These are phyloP conservation scores for Lablab purpureus DNA, from an alignment of 306 rosid genomes.

Conservation along the genomic window DNA sequence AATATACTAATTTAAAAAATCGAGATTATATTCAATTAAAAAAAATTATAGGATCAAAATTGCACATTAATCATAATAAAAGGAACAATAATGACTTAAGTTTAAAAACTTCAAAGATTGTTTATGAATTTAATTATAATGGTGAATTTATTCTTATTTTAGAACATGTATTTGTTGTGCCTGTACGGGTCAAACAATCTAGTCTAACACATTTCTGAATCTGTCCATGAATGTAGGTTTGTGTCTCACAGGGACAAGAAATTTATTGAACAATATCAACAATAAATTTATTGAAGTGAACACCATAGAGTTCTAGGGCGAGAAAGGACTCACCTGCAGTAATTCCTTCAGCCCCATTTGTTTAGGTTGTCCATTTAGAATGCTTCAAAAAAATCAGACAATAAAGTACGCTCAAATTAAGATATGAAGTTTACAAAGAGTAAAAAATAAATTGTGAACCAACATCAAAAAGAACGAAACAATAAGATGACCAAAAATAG, in stretches of 20 bases:
- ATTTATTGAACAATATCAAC: conserved; percentile 7
- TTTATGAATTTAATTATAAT: neutral
- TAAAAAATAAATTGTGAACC: conserved; percentile 11
- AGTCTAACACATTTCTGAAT: neutral
- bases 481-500: conserved; percentile 9
- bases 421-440: conserved; percentile 6
- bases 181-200: neutral
- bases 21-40: neutral
- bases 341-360: conserved; percentile 91
- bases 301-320: conserved; percentile 14
- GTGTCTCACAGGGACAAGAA: neutral
- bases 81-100: neutral
- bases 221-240: neutral
- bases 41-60: neutral
- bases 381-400: conserved; percentile 56
- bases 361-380: conserved; percentile 86
- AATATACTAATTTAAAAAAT: neutral
- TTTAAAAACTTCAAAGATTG: neutral
- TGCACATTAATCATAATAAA: neutral
- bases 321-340: conserved; percentile 63
- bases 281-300: too few species aligned
- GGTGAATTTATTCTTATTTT: neutral
- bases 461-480: conserved; percentile 6
- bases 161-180: neutral
- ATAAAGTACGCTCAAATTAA: conserved; percentile 28